phyloP scores from a whole-genome alignment of 1,284 basidiomycete genomes.

The Stereum hirsutum region DNA sequence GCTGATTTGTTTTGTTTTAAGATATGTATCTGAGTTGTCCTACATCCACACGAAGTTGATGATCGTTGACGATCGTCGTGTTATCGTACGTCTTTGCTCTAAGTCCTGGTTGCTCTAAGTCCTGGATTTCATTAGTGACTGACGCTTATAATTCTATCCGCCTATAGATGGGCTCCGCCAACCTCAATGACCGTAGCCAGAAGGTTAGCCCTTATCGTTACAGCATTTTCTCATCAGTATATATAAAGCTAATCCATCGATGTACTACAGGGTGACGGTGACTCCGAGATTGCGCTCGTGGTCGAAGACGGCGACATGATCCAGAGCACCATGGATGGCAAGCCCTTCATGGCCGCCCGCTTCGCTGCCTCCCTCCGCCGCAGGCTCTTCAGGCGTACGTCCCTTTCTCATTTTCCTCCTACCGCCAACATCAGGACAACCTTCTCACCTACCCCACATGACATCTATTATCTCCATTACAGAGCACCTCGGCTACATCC shows the following conservation, averaged over 20 bases:
- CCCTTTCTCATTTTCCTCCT: not conserved
- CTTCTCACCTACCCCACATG: not conserved
- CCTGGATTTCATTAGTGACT: not conserved
- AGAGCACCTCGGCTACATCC: conserved; percentile 85
- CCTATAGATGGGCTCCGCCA: conserved; percentile 75
- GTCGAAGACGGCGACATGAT: conserved; percentile 84
- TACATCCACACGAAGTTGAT: conserved; percentile 83
- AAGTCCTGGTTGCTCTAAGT: not conserved
- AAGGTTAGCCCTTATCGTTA: conserved; percentile 29
- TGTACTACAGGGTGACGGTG: conserved; percentile 71
- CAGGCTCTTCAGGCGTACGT: conserved; percentile 62
- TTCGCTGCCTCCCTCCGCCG: conserved; percentile 76
- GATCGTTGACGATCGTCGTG: conserved; percentile 87
- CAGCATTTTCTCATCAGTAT: conserved; percentile 2
- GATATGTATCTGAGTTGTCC: conserved; percentile 74
- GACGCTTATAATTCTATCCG: not conserved
- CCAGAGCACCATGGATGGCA: conserved; percentile 71
- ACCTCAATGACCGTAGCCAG: conserved; percentile 83
- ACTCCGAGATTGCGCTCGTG: conserved; percentile 88
- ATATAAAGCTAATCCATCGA: not conserved
- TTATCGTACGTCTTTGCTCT: conserved; percentile 52
- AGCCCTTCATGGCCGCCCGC: conserved; percentile 55
- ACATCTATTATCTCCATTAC: conserved; percentile 6
- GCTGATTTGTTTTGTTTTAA: conserved; percentile 15
- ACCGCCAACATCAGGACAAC: not conserved